Conservation (phyloP, 768 basidiomycete genomes). For the Russula emetica region DNA sequence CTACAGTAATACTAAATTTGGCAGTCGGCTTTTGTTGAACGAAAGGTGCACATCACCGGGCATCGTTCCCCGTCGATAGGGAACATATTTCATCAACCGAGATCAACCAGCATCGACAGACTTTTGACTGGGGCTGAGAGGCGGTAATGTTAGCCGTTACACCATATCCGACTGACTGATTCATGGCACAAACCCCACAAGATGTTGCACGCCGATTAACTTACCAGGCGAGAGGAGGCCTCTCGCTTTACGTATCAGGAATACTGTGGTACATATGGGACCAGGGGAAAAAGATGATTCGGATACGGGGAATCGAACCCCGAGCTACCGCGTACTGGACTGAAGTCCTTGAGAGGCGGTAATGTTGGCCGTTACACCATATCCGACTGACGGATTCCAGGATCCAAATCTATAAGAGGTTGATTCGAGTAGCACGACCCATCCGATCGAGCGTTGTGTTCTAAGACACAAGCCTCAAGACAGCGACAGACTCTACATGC, state of each 20-base stretch:
- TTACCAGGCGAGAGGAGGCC: too few species aligned
- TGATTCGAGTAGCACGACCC: too few species aligned
- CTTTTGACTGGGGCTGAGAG: too few species aligned
- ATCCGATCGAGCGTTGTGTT: too few species aligned
- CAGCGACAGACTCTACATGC: conserved; percentile 36
- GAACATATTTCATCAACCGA: too few species aligned
- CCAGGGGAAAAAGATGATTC: conserved; percentile 24
- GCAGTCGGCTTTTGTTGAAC: too few species aligned
- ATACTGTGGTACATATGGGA: background rate
- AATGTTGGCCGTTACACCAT: conserved; percentile 41
- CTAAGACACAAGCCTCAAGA: conserved; percentile 49
- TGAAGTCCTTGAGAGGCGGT: conserved; percentile 33
- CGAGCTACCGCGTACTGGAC: conserved; percentile 36
- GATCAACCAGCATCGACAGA: too few species aligned
- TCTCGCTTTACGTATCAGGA: too few species aligned
- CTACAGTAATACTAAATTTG: too few species aligned
- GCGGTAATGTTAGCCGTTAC: conserved; percentile 40
- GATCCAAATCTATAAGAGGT: background rate
- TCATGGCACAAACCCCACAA: background rate
- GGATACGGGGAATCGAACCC: conserved; percentile 44
- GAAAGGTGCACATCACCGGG: too few species aligned
- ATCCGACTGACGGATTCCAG: conserved; percentile 25
- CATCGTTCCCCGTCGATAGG: too few species aligned
- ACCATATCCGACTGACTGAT: conserved; percentile 33
- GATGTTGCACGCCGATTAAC: background rate